Base-by-base conservation (phyloP, 495 filamentous ascomycete species). In the Annulohypoxylon maeteangense region DNA sequence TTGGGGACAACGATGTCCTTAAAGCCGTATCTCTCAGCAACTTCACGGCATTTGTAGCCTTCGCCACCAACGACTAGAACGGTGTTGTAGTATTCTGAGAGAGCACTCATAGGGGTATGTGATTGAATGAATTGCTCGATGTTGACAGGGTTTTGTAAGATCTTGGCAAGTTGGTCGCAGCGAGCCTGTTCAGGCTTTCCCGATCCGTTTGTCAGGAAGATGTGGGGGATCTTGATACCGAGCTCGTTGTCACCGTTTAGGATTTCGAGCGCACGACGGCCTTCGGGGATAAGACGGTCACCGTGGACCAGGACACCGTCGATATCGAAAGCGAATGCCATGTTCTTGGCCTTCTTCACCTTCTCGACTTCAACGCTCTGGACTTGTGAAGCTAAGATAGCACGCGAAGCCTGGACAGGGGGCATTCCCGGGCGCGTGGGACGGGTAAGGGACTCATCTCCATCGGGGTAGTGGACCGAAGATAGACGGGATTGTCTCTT, bases 341-440 rank as follows among this genome's bases (percentile, higher is more conserved):
- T 89, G 80, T 90, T 87, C 81, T 90, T 90, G 36, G 86, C 88
- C 34, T 80, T 79, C 18, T 78, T 79, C 6, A 91, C 91, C 78
- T 92, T 93, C 72, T 90, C 87, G 62, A 87, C 78, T 66, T 88
- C 84, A 69, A 93, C 83, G 70, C 91, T 90, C 79, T 94, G 92
- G 29, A 92, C 83, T 78, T 91, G 90, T 2, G 89, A 87, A 60
- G 89, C 89, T 65, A 93, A 78, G 74, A 94, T 88, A 44, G 92
- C 89, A 23, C 90, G 87, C 0, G 90, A 88, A 47, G 82, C 83
- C 74, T 83, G 85, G 36, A 83, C 78, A 5, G 82, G 72, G 7
- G 80, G 81, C 79, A 86, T 84, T 47, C 81, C 84, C 27, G 85
- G 84, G 23, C 82, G 65, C 7, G 70, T 76, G n/a, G 63, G 71